phyloP scores from a whole-genome alignment of 129 eudicot genomes.

The Cynara cardunculus region DNA sequence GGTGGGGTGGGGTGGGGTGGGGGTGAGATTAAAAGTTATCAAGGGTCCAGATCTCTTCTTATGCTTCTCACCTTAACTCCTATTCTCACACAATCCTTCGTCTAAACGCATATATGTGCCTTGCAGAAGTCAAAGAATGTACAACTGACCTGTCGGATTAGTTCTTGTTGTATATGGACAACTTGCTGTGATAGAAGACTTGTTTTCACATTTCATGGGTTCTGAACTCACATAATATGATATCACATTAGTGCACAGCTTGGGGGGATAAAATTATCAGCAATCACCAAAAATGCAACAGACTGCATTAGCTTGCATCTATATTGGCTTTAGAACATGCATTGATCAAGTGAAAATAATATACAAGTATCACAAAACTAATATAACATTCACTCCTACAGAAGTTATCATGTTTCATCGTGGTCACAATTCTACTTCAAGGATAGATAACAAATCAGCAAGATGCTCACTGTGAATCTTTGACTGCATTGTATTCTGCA shows the following conservation, averaged over 20 bases:
- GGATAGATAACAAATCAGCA: slow-evolving; percentile 36
- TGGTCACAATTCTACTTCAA: not conserved
- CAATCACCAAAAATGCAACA: slow-evolving; percentile 10
- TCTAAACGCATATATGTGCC: not conserved
- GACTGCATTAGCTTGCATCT: not conserved
- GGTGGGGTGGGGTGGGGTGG: too few relatives aligned
- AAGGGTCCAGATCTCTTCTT: too few relatives aligned
- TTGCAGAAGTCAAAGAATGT: slow-evolving; percentile 9
- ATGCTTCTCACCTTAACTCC: too few relatives aligned
- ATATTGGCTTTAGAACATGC: not conserved
- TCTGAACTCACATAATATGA: slow-evolving; percentile 14
- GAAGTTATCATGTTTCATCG: slow-evolving; percentile 7
- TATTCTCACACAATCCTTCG: too few relatives aligned
- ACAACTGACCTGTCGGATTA: not conserved
- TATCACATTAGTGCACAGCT: not conserved
- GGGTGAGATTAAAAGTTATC: too few relatives aligned
- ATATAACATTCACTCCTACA: not conserved
- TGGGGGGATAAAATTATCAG: not conserved
- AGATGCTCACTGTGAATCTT: slow-evolving; percentile 25
- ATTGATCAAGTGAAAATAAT: not conserved
- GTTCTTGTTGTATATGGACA: slow-evolving; percentile 3
- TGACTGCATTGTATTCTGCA: slow-evolving; percentile 17
- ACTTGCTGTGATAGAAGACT: slow-evolving; percentile 7
- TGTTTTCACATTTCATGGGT: slow-evolving; percentile 5
- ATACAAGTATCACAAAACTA: not conserved